Evolutionary conservation across 1,284 basidiomycete species (phyloP).

Genomic region (Boletellus dicymbophilus): DNA sequence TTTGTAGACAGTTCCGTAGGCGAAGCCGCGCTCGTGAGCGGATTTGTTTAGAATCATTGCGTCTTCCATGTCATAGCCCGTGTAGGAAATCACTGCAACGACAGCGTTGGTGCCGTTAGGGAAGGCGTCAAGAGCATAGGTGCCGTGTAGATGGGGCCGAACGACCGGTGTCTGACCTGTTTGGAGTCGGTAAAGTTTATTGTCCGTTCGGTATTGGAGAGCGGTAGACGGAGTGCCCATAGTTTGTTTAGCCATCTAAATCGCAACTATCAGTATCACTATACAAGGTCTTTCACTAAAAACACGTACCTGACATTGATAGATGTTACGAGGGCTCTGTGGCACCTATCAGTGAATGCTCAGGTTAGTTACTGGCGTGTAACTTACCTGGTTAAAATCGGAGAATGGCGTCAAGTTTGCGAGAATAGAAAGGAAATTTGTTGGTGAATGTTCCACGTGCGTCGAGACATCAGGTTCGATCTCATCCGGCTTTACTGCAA

Average conservation of each 20-base stretch:
- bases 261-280: constrained; percentile 8
- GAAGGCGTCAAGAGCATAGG: constrained; percentile 99
- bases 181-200: constrained; percentile 97
- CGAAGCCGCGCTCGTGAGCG: constrained; percentile 97
- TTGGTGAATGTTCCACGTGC: constrained; percentile 94
- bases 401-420: constrained; percentile 86
- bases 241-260: constrained; percentile 98
- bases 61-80: constrained; percentile 99
- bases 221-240: constrained; percentile 99
- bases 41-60: constrained; percentile 99
- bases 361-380: neutral
- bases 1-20: constrained; percentile 97
- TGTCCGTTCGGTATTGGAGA: constrained; percentile 91
- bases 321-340: constrained; percentile 84
- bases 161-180: constrained; percentile 96
- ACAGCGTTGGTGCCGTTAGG: constrained; percentile 99
- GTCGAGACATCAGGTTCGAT: constrained; percentile 82
- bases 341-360: constrained; percentile 1
- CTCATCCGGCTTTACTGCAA: constrained; percentile 91
- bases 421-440: constrained; percentile 91
- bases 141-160: constrained; percentile 88
- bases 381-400: constrained; percentile 91
- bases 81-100: constrained; percentile 99
- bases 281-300: neutral
- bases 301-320: constrained; percentile 75